Evolutionary conservation across 352 stramenopile genomes (phyloP).

Genomic region (Phytopythium chamaehyphon): DNA sequence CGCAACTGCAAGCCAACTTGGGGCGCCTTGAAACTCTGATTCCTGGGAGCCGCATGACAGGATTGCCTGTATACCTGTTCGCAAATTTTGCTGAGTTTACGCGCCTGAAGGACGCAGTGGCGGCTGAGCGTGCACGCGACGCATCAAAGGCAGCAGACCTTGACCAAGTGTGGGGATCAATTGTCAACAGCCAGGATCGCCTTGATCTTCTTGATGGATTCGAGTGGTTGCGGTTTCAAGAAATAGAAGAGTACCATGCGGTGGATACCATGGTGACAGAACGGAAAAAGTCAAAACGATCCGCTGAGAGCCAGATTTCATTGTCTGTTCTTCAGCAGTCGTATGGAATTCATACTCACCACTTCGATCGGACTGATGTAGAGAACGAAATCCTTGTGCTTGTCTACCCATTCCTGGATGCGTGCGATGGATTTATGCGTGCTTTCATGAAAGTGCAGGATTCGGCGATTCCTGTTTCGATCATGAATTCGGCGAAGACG

Average conservation of each 20-base stretch:
- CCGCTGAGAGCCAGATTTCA: slow-evolving; percentile 18
- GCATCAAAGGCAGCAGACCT: slow-evolving; percentile 18
- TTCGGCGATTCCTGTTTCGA: slow-evolving; percentile 3
- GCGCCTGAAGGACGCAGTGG: slow-evolving; percentile 21
- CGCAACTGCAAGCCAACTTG: slow-evolving; percentile 19
- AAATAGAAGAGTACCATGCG: slow-evolving; percentile 55
- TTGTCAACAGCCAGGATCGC: slow-evolving; percentile 33
- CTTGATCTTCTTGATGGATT: slow-evolving; percentile 54
- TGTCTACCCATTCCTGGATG: slow-evolving; percentile 59
- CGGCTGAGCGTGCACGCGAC: slow-evolving; percentile 5
- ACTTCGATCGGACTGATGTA: slow-evolving; percentile 62
- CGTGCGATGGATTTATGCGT: slow-evolving; percentile 48
- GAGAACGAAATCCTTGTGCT: slow-evolving; percentile 76
- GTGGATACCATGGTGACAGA: slow-evolving; percentile 36
- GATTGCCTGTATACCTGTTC: slow-evolving; percentile 38
- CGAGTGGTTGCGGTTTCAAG: slow-evolving; percentile 69
- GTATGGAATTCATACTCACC: slow-evolving; percentile 75
- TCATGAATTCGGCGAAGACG: slow-evolving; percentile 28
- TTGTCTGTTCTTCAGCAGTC: slow-evolving; percentile 80
- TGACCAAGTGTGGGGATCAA: slow-evolving; percentile 29
- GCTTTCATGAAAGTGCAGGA: slow-evolving; percentile 15
- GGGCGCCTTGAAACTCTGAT: slow-evolving; percentile 16
- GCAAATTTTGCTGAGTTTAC: slow-evolving; percentile 48
- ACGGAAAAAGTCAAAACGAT: background rate
- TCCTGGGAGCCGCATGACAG: background rate